Evolutionary conservation across 164 flowering plant genomes (phyloP), one percentile per base, ranked within the genome.

Genomic region (Pachysandra terminalis): DNA sequence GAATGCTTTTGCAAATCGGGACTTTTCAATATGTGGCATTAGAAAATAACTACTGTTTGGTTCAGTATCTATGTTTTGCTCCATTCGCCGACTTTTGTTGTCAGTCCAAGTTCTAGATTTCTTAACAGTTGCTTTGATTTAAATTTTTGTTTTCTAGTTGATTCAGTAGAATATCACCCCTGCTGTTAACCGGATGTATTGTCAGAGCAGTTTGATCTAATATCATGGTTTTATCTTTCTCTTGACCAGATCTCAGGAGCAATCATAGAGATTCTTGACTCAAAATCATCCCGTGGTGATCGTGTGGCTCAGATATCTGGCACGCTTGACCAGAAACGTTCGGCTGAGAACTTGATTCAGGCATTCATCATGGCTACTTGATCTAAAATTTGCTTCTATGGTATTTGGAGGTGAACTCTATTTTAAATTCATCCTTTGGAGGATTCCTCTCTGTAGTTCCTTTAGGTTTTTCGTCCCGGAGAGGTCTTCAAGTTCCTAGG

Each of bases 311-410:
- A 73, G 32, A 83, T 87, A 24, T 81, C 88, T 70, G 95, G 91
- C 48, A 87, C 95, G 37, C 64, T 83, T 59, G 91, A 89, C 64
- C 87, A 89, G 75, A 87, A 83, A 73, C 90, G 81, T 65, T 25
- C 91, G 0, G 91, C 95, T 65, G 91, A 87, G 75, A 84, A 83
- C 74, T 78, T 89, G 86, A 83, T 89, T 68, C 91, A 84, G 76
- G 95, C 95, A 66, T 89, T 87, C 79, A 86, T 87, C 60, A 77
- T 85, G 90, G 81, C 95, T 32, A 77, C 86, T 16, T 86, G 73
- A 82, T 49, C 21, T 28, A 51, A 27, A 60, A 22, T 66, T 21
- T 14, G 53, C 55, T 64, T 61, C 37, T 23, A 25, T 26, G 22
- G 51, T 37, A 63, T 41, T 56, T 65, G 71, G 40, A 70, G 78